Conservation (phyloP, 257 asterid genomes). For the Cynanchum wilfordii region DNA sequence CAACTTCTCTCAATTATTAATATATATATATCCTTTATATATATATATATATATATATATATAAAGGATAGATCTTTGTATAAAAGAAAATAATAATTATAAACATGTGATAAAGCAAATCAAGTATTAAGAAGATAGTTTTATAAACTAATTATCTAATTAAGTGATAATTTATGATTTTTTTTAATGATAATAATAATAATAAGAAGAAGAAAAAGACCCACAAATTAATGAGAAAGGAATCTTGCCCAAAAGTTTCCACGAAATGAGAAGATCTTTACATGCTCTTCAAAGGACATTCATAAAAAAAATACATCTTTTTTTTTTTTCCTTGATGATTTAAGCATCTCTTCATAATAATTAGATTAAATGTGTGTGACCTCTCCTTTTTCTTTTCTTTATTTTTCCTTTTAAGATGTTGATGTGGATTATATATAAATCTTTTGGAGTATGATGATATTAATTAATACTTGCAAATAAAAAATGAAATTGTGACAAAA, state of each 20-base stretch:
- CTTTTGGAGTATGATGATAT: no score
- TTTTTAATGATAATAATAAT: conserved; percentile 8
- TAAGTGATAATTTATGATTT: conserved; percentile 49
- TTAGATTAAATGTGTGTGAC: not conserved
- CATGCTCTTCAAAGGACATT: conserved; percentile 41
- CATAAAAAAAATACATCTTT: not conserved
- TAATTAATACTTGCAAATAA: no score
- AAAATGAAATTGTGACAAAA: no score
- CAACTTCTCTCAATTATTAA: not conserved
- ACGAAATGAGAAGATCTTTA: conserved; percentile 26
- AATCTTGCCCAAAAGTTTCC: conserved; percentile 42
- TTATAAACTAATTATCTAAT: conserved; percentile 22
- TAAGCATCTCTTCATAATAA: not conserved
- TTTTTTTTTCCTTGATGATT: no score
- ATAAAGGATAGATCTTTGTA: not conserved
- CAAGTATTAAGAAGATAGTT: conserved; percentile 7
- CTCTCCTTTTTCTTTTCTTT: no score
- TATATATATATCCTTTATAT: not conserved
- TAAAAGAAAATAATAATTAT: not conserved
- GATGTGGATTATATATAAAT: no score
- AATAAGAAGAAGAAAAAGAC: conserved; percentile 2
- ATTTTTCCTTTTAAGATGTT: not conserved
- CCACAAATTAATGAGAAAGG: conserved; percentile 19
- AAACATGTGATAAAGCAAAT: conserved; percentile 1
- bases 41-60: not conserved